phyloP scores from a whole-genome alignment of 1,284 basidiomycete genomes.

The Pyrrhoderma lamaoense region DNA sequence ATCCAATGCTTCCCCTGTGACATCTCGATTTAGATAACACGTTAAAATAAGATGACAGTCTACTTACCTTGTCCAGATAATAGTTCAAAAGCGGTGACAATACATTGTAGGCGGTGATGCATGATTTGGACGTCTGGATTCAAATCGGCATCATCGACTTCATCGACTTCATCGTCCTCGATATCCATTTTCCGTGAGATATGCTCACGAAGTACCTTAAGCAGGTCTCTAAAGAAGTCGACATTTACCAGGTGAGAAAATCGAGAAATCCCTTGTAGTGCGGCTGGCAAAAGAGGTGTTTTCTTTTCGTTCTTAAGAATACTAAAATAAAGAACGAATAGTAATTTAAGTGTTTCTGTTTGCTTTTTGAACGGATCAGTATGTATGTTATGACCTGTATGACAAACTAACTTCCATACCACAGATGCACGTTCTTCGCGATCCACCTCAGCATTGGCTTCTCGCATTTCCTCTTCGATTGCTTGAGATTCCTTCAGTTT shows the following conservation, averaged over 20 bases:
- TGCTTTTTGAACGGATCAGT: constrained; percentile 47
- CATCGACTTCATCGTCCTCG: constrained; percentile 28
- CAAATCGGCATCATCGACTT: constrained; percentile 11
- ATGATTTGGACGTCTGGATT: constrained; percentile 31
- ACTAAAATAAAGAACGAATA: constrained; percentile 97
- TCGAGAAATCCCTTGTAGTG: constrained; percentile 86
- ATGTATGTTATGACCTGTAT: background rate
- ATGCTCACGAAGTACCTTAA: constrained; percentile 79
- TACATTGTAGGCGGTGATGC: constrained; percentile 74
- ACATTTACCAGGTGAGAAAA: constrained; percentile 97
- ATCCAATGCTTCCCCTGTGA: constrained; percentile 85
- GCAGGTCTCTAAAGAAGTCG: constrained; percentile 96
- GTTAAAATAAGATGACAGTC: constrained; percentile 1
- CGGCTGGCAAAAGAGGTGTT: constrained; percentile 79
- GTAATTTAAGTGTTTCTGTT: constrained; percentile 95
- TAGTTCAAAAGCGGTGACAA: constrained; percentile 94
- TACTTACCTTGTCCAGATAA: constrained; percentile 85
- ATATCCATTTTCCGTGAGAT: constrained; percentile 46
- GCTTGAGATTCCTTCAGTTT: constrained; percentile 76
- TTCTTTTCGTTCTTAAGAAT: constrained; percentile 87
- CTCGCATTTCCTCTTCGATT: constrained; percentile 83
- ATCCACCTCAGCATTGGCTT: constrained; percentile 93
- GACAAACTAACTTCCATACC: background rate
- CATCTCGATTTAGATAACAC: background rate
- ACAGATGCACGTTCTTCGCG: constrained; percentile 65